Percentiles rank a stretch among this genome's conserved stretches.
Conservation (phyloP, 208 protist genomes). For the Wallacemonas sp. region DNA sequence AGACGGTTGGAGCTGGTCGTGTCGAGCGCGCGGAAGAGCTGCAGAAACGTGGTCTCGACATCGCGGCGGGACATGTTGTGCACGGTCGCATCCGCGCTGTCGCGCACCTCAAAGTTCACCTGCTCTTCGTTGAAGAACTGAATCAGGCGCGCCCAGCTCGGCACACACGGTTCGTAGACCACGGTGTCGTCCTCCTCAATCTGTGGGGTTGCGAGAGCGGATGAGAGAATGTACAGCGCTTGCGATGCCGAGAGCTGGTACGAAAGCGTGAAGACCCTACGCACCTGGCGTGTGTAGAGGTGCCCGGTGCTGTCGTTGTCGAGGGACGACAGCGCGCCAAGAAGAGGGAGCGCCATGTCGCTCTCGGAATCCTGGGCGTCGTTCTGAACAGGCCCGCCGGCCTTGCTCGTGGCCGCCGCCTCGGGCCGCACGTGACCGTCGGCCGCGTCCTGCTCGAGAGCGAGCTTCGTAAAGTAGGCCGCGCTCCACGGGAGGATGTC, state of each 20-base stretch:
- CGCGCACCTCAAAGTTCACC: constrained; percentile 51
- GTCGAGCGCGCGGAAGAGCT: constrained; percentile 72
- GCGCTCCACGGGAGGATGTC: constrained; percentile 92
- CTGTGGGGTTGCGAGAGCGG: constrained; percentile 26
- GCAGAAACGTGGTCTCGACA: constrained; percentile 77
- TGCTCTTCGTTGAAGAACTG: constrained; percentile 73
- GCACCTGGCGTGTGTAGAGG: constrained; percentile 52
- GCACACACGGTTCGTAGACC: constrained; percentile 67
- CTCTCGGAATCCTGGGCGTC: constrained; percentile 20
- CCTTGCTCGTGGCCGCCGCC: not conserved
- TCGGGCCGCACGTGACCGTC: not conserved
- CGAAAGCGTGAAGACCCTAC: constrained; percentile 48
- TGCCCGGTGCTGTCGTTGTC: constrained; percentile 44
- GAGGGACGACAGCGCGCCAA: constrained; percentile 53
- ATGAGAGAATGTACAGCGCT: constrained; percentile 83
- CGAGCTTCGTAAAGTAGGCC: constrained; percentile 90
- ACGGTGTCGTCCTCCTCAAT: constrained; percentile 51
- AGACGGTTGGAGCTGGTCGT: constrained; percentile 53
- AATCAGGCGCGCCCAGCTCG: constrained; percentile 52
- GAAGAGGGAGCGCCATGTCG: constrained; percentile 39
- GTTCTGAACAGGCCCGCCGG: not conserved
- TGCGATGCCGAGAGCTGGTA: constrained; percentile 66
- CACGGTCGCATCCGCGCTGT: constrained; percentile 51
- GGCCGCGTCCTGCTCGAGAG: constrained; percentile 50
- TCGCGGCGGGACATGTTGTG: constrained; percentile 83